Percentiles rank a stretch among this genome's conserved stretches.
These are phyloP conservation scores for Diphasiastrum complanatum DNA, from an alignment of 83 land plant species.

Conservation along the genomic window DNA sequence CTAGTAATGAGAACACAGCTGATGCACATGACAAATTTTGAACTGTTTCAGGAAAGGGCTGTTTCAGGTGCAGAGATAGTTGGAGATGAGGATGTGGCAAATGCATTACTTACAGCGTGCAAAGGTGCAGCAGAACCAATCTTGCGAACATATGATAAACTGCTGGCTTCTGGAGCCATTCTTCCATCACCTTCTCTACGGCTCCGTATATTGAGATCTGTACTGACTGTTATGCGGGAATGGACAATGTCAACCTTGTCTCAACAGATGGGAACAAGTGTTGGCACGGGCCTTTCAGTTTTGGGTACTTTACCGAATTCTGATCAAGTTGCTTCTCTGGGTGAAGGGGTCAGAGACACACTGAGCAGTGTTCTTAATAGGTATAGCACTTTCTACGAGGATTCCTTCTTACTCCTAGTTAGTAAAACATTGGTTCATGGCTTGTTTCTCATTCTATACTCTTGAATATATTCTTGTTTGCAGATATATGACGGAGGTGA, in stretches of 20 bases:
- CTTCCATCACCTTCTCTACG: slow-evolving; percentile 65
- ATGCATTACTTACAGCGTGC: slow-evolving; percentile 84
- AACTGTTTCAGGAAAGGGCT: slow-evolving; percentile 57
- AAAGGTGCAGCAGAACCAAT: slow-evolving; percentile 81
- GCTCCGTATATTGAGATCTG: slow-evolving; percentile 78
- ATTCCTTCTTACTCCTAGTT: neutral
- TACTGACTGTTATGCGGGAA: slow-evolving; percentile 79
- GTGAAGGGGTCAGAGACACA: slow-evolving; percentile 77
- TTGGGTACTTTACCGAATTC: slow-evolving; percentile 43
- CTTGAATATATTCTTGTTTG: neutral
- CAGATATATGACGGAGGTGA: slow-evolving; percentile 96
- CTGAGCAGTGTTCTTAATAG: slow-evolving; percentile 71
- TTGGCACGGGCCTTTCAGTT: slow-evolving; percentile 43
- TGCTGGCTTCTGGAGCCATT: slow-evolving; percentile 65
- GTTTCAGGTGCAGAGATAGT: slow-evolving; percentile 55
- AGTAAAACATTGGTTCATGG: neutral
- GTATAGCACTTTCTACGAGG: slow-evolving; percentile 17
- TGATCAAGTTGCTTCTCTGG: slow-evolving; percentile 37
- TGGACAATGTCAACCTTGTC: slow-evolving; percentile 62
- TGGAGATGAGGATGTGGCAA: slow-evolving; percentile 92
- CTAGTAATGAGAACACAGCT: no score
- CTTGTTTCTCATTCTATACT: neutral
- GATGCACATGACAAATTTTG: neutral
- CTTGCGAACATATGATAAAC: slow-evolving; percentile 67
- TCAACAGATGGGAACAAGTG: slow-evolving; percentile 55